A percentile compares a stretch with the other conserved stretches of the same genome.
Evolutionary conservation across 140 eudicot species (phyloP).

Genomic region (Flaveria floridana): DNA sequence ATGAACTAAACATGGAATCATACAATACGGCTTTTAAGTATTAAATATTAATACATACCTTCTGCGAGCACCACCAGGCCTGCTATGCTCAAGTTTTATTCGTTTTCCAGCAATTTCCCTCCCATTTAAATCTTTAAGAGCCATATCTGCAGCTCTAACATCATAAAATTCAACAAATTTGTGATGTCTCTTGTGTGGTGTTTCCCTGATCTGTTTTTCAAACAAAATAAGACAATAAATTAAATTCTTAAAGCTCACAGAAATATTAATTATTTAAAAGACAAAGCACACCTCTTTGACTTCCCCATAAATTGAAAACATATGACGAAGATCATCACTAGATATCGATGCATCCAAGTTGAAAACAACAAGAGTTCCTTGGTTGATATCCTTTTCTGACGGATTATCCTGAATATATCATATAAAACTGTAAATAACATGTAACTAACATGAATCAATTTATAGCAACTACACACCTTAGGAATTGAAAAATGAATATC

Average conservation of each 20-base stretch:
- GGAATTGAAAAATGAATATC: slow-evolving; percentile 98
- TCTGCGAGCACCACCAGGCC: slow-evolving; percentile 96
- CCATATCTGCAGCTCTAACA: slow-evolving; percentile 90
- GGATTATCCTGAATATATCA: slow-evolving; percentile 71
- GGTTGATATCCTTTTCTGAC: slow-evolving; percentile 91
- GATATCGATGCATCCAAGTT: slow-evolving; percentile 89
- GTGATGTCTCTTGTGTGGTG: slow-evolving; percentile 91
- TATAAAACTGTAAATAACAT: not conserved
- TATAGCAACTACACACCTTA: slow-evolving; percentile 47
- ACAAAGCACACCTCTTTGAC: slow-evolving; percentile 72
- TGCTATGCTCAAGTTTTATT: slow-evolving; percentile 92
- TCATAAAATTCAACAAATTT: slow-evolving; percentile 88
- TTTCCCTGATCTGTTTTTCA: slow-evolving; percentile 74
- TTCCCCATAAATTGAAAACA: slow-evolving; percentile 89
- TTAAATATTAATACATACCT: slow-evolving; percentile 40
- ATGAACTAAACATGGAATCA: not conserved
- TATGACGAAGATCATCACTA: slow-evolving; percentile 78
- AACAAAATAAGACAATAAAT: slow-evolving; percentile 13
- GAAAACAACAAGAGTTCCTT: slow-evolving; percentile 91
- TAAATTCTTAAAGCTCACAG: not conserved
- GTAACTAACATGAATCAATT: not conserved
- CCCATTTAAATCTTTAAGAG: slow-evolving; percentile 83
- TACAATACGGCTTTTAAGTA: not conserved
- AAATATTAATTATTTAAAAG: not conserved
- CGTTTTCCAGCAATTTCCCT: slow-evolving; percentile 96